Evolutionary conservation across 208 protist genomes (phyloP).

Genomic region (Leishmania tropica): DNA sequence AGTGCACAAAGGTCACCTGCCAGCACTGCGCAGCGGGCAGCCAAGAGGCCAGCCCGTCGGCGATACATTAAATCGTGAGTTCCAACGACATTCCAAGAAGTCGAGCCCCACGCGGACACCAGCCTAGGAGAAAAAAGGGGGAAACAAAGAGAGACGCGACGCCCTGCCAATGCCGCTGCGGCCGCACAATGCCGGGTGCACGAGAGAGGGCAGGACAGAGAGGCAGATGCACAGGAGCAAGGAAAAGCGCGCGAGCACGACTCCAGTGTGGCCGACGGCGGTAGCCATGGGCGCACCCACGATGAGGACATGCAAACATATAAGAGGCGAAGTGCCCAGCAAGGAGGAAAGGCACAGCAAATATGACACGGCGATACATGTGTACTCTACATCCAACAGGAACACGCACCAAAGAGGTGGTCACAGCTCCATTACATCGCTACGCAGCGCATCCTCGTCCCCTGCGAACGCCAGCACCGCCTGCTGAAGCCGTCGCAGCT

Average conservation of each 20-base stretch:
- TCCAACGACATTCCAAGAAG: neutral
- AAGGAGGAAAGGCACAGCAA: neutral
- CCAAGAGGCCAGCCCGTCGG: neutral
- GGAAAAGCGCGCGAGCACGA: neutral
- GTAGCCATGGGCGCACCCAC: neutral
- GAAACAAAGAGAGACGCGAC: neutral
- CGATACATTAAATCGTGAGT: neutral
- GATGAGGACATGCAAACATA: neutral
- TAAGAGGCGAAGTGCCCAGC: neutral
- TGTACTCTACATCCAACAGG: neutral
- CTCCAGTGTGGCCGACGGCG: neutral
- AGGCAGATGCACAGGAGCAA: neutral
- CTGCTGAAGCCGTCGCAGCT: slow-evolving; percentile 24
- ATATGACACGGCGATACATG: neutral
- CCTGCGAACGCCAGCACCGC: slow-evolving; percentile 15
- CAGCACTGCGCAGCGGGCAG: neutral
- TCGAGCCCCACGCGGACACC: neutral
- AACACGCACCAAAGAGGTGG: neutral
- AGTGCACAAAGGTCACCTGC: neutral
- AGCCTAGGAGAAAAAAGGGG: neutral
- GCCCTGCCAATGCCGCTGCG: neutral
- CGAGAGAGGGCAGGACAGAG: neutral
- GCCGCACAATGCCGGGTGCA: neutral
- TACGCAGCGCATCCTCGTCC: slow-evolving; percentile 19
- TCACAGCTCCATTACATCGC: slow-evolving; percentile 20